Percentiles rank a stretch among this genome's conserved stretches.
phyloP scores from a whole-genome alignment of 768 basidiomycete species.

The Lentinula sp. region DNA sequence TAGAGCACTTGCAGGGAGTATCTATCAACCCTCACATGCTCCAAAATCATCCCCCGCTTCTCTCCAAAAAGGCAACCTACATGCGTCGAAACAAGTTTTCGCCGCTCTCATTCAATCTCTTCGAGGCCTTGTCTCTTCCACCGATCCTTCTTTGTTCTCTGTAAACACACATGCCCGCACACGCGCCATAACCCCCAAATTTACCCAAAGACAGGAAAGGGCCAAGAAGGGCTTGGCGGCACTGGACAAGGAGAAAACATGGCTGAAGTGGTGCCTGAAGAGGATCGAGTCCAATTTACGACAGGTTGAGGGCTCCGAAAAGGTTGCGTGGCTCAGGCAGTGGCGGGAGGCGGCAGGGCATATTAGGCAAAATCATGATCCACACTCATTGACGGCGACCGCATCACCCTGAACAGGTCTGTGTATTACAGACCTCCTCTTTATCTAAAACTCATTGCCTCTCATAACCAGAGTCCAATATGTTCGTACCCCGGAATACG shows the following conservation, averaged over 20 bases:
- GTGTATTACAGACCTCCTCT: not conserved
- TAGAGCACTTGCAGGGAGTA: constrained; percentile 29
- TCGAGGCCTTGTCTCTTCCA: not conserved
- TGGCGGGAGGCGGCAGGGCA: constrained; percentile 4
- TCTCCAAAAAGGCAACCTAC: not conserved
- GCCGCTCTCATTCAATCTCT: constrained; percentile 2
- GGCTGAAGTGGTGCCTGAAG: constrained; percentile 4
- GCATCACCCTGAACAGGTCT: not conserved
- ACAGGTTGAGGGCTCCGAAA: not conserved
- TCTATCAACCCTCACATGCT: not conserved
- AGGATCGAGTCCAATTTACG: not conserved
- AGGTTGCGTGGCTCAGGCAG: not conserved
- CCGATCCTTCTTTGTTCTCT: not conserved
- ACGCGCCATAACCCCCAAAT: not conserved
- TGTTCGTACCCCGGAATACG: not conserved
- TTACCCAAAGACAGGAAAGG: not conserved
- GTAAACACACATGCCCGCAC: not conserved
- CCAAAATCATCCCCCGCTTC: not conserved
- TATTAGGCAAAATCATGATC: not conserved
- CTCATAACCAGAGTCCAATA: not conserved
- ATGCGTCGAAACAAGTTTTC: not conserved
- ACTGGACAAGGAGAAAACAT: constrained; percentile 3
- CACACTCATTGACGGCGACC: not conserved
- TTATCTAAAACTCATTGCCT: not conserved
- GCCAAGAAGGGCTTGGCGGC: not conserved